Evolutionary conservation across 192 early-diverging fungal species (phyloP), one percentile per base, ranked within the genome.

Genomic region (Umbelopsis sp.): DNA sequence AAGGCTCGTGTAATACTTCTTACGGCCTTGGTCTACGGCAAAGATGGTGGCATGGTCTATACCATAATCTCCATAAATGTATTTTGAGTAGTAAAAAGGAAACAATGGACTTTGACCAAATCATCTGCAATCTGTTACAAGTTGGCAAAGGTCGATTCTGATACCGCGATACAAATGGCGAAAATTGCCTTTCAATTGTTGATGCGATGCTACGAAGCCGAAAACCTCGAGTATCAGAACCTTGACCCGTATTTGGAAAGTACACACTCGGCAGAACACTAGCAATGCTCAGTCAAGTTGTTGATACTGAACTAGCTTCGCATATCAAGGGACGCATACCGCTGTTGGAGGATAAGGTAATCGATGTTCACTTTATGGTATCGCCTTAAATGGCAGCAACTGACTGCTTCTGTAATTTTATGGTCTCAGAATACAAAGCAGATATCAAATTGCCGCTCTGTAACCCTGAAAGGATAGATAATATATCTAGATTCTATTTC

Each of bases 401-500:
- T 52, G 22, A 52, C 22, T 18, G 22, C 50, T 18, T 52, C 35
- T 37, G 35, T 52, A 22, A 18, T 22, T 22, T 52, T 21, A 52
- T n/a, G 50, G 50, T 22, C 50, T 21, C 22, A 22, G 50, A 52
- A 20, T 22, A 52, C 9, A 21, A 4, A 18, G 22, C 16, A 52
- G 22, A 52, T 22, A 52, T 52, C 10, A 52, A 22, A 22, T 52
- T 52, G 6, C 50, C 50, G 22, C 9, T 22, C n/a, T 18, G 22
- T 22, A 52, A 52, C 50, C 4, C 50, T 22, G 22, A 22, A 22
- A 22, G 13, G 18, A 52, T 52, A 20, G 50, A 52, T 22, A 20
- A 52, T 52, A 52, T 52, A 52, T 52, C 50, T 20, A 52, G 22
- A 52, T 52, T 52, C 20, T 52, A 52, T 52, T 52, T 52, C 50